A percentile compares a stretch with the other conserved stretches of the same genome.
Evolutionary conservation across 768 basidiomycete species (phyloP).

Genomic region (Glaciozyma antarctica): DNA sequence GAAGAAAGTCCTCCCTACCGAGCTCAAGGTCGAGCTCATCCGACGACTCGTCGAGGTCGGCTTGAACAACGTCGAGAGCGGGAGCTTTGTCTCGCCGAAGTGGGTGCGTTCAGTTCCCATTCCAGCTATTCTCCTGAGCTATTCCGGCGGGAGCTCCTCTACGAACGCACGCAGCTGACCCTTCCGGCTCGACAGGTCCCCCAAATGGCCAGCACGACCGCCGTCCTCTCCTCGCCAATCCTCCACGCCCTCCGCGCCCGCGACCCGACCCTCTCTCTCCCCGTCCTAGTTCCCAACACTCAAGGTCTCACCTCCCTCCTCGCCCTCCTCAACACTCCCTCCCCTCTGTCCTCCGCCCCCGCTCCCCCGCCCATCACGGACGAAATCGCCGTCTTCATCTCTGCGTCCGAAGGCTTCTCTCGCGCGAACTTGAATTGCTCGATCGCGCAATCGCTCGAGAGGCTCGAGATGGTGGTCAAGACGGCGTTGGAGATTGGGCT

Average conservation of each 20-base stretch:
- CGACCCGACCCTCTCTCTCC: slow-evolving; percentile 20
- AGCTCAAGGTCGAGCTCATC: slow-evolving; percentile 69
- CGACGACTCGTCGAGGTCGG: slow-evolving; percentile 49
- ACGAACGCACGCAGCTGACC: background rate
- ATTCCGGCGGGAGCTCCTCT: too few relatives aligned
- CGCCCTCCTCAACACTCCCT: slow-evolving; percentile 1
- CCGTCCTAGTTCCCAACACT: slow-evolving; percentile 26
- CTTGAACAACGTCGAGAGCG: slow-evolving; percentile 15
- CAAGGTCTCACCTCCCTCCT: slow-evolving; percentile 20
- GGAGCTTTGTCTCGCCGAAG: slow-evolving; percentile 23
- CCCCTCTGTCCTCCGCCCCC: background rate
- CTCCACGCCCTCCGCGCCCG: background rate
- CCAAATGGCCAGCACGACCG: slow-evolving; percentile 26
- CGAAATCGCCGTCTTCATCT: slow-evolving; percentile 82
- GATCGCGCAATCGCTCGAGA: slow-evolving; percentile 58
- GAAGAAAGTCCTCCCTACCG: slow-evolving; percentile 58
- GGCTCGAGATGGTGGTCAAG: slow-evolving; percentile 54
- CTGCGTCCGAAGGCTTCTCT: slow-evolving; percentile 77
- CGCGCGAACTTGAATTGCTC: slow-evolving; percentile 74
- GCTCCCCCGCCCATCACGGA: slow-evolving; percentile 43
- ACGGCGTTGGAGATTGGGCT: slow-evolving; percentile 55
- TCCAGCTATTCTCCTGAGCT: too few relatives aligned
- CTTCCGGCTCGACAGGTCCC: slow-evolving; percentile 8
- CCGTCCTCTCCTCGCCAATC: slow-evolving; percentile 10
- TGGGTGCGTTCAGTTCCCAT: slow-evolving; percentile 14